Conservation (phyloP, 2,329 filamentous ascomycete species). For the Ophiostoma ulmi region DNA sequence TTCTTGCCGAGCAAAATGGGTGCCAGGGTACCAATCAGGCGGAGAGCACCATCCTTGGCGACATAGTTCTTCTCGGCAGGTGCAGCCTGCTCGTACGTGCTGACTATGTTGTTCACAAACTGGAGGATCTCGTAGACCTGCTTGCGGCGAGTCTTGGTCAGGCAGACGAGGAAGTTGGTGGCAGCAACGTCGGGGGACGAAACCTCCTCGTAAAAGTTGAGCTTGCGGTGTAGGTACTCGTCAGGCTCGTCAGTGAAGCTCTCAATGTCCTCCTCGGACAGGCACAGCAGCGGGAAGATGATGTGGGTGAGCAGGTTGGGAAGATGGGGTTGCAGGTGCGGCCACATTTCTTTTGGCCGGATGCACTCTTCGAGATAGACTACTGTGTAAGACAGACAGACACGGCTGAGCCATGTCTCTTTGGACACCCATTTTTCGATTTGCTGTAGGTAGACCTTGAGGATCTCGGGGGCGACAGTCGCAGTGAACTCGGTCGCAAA, state of each 20-base stretch:
- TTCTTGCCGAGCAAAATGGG: constrained; percentile 96
- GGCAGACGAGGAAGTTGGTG: constrained; percentile 90
- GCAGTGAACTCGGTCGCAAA: constrained; percentile 88
- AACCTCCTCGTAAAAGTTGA: constrained; percentile 97
- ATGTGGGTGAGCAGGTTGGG: constrained; percentile 91
- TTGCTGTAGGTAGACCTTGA: constrained; percentile 89
- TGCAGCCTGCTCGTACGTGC: constrained; percentile 77
- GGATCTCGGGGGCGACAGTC: constrained; percentile 89
- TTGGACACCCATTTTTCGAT: constrained; percentile 98
- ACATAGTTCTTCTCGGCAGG: constrained; percentile 89
- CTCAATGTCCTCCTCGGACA: constrained; percentile 86
- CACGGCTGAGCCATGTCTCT: constrained; percentile 88
- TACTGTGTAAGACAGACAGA: constrained; percentile 86
- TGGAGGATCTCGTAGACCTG: constrained; percentile 92
- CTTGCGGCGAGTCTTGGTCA: constrained; percentile 91
- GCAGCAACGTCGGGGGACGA: constrained; percentile 92
- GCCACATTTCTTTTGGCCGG: constrained; percentile 96
- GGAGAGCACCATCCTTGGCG: constrained; percentile 90
- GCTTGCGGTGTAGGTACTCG: constrained; percentile 92
- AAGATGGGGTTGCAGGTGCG: constrained; percentile 85
- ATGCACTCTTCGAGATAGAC: constrained; percentile 96
- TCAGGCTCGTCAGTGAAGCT: constrained; percentile 91
- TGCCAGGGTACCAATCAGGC: constrained; percentile 94
- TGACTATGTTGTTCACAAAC: constrained; percentile 93
- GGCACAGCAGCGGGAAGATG: constrained; percentile 90